phyloP scores from a whole-genome alignment of 345 rosid species.

The Salix suchowensis region DNA sequence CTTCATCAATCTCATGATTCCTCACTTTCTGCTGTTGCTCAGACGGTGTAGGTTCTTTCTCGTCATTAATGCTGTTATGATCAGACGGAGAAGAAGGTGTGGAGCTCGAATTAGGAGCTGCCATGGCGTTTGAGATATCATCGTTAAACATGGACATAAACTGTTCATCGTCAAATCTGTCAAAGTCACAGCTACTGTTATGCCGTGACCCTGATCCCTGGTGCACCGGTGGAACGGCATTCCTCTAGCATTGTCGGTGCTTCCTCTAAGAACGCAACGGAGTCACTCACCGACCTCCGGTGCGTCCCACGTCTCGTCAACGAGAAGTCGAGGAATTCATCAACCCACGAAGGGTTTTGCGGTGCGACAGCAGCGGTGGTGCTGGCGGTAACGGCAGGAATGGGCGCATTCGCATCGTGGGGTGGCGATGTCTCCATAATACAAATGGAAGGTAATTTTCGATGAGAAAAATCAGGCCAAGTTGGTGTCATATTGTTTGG shows the following conservation, averaged over 20 bases:
- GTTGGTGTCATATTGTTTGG: constrained; percentile 52
- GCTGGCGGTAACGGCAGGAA: neutral
- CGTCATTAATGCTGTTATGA: constrained; percentile 30
- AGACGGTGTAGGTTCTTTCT: constrained; percentile 6
- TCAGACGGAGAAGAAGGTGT: constrained; percentile 29
- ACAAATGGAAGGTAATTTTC: constrained; percentile 29
- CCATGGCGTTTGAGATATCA: constrained; percentile 14
- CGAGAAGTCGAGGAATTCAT: constrained; percentile 36
- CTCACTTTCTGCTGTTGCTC: constrained; percentile 9
- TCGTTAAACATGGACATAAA: constrained; percentile 31
- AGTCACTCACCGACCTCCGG: constrained; percentile 31
- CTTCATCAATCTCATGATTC: constrained; percentile 19
- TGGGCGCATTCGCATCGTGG: constrained; percentile 25
- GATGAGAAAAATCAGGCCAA: constrained; percentile 72
- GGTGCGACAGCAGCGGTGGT: neutral
- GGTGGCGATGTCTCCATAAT: constrained; percentile 3
- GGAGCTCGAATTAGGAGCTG: constrained; percentile 16
- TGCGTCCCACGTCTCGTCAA: constrained; percentile 26
- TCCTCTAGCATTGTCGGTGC: constrained; percentile 20
- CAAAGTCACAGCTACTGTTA: constrained; percentile 13
- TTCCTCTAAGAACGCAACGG: constrained; percentile 29
- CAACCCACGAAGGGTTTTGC: constrained; percentile 26
- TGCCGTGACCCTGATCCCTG: constrained; percentile 8
- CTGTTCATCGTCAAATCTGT: constrained; percentile 32
- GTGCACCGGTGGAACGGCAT: constrained; percentile 7